Conservation (phyloP, 2,329 filamentous ascomycete genomes). For the Monilinia polystroma region DNA sequence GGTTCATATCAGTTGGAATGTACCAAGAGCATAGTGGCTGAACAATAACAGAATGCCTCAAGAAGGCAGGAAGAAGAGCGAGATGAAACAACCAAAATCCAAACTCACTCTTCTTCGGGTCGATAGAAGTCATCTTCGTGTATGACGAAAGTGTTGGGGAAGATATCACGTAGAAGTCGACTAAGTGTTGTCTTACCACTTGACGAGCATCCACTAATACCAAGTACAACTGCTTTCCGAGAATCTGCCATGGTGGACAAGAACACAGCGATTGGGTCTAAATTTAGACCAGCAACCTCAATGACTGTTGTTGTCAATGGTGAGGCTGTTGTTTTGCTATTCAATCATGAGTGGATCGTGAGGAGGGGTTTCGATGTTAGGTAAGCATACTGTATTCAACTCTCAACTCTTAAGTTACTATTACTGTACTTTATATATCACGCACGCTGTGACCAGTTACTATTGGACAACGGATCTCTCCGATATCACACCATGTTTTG, state of each 20-base stretch:
- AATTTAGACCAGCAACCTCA: not conserved
- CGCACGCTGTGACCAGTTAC: not conserved
- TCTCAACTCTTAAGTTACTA: too few species aligned
- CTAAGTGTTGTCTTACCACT: conserved; percentile 95
- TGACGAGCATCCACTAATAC: conserved; percentile 85
- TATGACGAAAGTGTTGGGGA: conserved; percentile 75
- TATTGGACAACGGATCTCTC: conserved; percentile 4
- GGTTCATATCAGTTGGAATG: not conserved
- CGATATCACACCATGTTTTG: conserved; percentile 14
- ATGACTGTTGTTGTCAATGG: not conserved
- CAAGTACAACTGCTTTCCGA: conserved; percentile 59
- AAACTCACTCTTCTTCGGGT: conserved; percentile 65
- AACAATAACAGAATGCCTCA: too few species aligned
- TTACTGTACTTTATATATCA: too few species aligned
- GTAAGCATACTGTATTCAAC: not conserved
- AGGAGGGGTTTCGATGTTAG: not conserved
- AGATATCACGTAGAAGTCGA: conserved; percentile 77
- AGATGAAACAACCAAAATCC: not conserved
- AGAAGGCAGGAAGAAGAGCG: not conserved
- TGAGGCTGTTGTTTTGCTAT: not conserved
- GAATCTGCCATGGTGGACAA: conserved; percentile 23
- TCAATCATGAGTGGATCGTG: not conserved
- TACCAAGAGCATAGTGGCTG: not conserved
- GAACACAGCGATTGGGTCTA: not conserved
- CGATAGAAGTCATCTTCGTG: conserved; percentile 97